These are phyloP conservation scores for Neonectria neomacrospora DNA, from an alignment of 2,329 filamentous ascomycete genomes.

Conservation along the genomic window DNA sequence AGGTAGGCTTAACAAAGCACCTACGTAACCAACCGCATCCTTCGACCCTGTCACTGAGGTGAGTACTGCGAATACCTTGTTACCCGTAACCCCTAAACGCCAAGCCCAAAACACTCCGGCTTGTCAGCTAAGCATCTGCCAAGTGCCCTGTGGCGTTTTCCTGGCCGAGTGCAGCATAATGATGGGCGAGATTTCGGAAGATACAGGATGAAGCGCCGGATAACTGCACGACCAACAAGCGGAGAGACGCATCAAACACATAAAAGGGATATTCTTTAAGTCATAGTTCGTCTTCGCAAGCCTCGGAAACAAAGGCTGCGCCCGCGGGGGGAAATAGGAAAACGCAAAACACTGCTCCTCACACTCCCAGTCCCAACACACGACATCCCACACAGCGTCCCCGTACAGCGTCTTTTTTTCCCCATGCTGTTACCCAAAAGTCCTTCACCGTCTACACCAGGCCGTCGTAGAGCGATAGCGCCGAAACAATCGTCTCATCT, in stretches of 20 bases:
- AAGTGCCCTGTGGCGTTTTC: not conserved
- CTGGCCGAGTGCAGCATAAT: not conserved
- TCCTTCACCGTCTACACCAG: conserved; percentile 70
- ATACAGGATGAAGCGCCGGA: not conserved
- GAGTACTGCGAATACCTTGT: too few species aligned
- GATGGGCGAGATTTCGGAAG: not conserved
- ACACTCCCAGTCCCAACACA: conserved; percentile 40
- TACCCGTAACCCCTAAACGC: not conserved
- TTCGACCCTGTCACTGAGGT: too few species aligned
- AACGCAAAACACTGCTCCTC: conserved; percentile 43
- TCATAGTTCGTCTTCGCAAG: conserved; percentile 36
- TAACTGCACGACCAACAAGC: not conserved
- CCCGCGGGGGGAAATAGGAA: conserved; percentile 35
- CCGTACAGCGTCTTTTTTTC: conserved; percentile 30
- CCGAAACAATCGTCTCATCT: conserved; percentile 98
- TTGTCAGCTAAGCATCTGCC: not conserved
- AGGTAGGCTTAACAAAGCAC: not conserved
- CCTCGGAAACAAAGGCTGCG: conserved; percentile 33
- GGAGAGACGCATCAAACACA: conserved; percentile 27
- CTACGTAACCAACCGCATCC: not conserved
- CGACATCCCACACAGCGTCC: conserved; percentile 25
- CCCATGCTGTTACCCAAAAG: conserved; percentile 34
- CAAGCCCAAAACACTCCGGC: too few species aligned
- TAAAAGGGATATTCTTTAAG: conserved; percentile 40
- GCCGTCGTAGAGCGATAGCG: conserved; percentile 94